Conservation (phyloP, 2,329 filamentous ascomycete genomes). For the Trichoderma sp. region DNA sequence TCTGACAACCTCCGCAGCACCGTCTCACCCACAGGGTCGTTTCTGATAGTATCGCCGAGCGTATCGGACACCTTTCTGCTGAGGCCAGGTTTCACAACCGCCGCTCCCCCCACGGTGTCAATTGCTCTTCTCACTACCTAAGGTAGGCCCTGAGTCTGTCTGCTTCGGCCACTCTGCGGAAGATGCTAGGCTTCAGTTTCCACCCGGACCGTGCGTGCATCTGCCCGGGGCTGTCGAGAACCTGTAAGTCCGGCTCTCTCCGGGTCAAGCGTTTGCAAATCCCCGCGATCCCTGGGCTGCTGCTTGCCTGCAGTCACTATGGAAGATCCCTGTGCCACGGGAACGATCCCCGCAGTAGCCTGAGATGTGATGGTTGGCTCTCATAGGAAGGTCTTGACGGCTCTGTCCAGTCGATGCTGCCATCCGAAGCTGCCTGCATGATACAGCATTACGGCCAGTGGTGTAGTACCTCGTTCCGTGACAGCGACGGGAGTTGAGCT, state of each 20-base stretch:
- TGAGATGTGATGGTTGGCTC: conserved; percentile 12
- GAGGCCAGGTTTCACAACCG: conserved; percentile 9
- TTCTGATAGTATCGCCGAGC: conserved; percentile 9
- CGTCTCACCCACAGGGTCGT: conserved; percentile 17
- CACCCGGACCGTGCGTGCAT: not conserved
- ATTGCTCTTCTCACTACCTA: not conserved
- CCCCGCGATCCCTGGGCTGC: conserved; percentile 5
- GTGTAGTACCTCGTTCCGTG: not conserved
- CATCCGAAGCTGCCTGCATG: conserved; percentile 16
- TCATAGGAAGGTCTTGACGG: conserved; percentile 26
- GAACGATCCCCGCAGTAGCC: conserved; percentile 24
- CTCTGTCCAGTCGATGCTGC: conserved; percentile 21
- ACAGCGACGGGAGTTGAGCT: not conserved
- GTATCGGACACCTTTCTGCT: not conserved
- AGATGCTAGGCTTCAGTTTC: not conserved
- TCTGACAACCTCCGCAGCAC: conserved; percentile 3
- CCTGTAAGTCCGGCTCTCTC: not conserved
- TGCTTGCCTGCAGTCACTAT: conserved; percentile 20
- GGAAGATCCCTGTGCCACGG: conserved; percentile 24
- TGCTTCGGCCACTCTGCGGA: not conserved
- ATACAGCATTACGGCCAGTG: not conserved
- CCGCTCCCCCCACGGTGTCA: conserved; percentile 2
- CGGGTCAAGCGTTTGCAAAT: conserved; percentile 3
- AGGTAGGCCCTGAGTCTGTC: not conserved
- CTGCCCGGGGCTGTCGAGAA: not conserved